phyloP scores from a whole-genome alignment of 2,329 filamentous ascomycete species.

The Colletotrichum salicis region DNA sequence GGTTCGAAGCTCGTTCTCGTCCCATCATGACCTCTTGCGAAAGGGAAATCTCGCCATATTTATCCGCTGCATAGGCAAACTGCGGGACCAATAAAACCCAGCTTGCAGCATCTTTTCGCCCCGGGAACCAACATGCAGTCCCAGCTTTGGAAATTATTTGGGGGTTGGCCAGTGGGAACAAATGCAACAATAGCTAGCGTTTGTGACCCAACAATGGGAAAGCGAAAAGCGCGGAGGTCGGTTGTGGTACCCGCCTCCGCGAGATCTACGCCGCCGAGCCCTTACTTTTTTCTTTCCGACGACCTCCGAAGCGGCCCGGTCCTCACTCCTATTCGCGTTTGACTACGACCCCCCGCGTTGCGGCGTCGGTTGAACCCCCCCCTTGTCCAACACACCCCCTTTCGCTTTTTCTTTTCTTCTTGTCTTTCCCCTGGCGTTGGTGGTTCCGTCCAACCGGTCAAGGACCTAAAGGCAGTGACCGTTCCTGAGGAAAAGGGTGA shows the following conservation, averaged over 20 bases:
- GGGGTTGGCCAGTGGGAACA: not conserved
- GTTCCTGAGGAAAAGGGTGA: not conserved
- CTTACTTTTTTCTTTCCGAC: not conserved
- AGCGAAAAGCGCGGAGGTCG: not conserved
- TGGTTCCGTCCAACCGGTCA: not conserved
- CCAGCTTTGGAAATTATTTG: not conserved
- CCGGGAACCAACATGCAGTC: not conserved
- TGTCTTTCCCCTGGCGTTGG: not conserved
- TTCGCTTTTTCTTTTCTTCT: not conserved
- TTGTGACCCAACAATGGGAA: not conserved
- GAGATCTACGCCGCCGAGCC: not conserved
- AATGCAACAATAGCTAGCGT: not conserved
- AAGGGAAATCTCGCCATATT: not conserved
- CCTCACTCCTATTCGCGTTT: not conserved
- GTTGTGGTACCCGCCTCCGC: not conserved
- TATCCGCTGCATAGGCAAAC: not conserved
- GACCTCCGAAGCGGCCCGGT: not conserved
- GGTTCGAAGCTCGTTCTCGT: not conserved
- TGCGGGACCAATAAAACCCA: not conserved
- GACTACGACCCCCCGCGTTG: not conserved
- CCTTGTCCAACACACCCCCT: not conserved
- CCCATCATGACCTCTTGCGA: not conserved
- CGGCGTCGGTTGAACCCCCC: too few species aligned
- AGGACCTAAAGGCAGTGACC: not conserved
- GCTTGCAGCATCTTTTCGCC: not conserved